Evolutionary conservation across 257 asterid genomes (phyloP).

Genomic region (Salvia rosmarinus): DNA sequence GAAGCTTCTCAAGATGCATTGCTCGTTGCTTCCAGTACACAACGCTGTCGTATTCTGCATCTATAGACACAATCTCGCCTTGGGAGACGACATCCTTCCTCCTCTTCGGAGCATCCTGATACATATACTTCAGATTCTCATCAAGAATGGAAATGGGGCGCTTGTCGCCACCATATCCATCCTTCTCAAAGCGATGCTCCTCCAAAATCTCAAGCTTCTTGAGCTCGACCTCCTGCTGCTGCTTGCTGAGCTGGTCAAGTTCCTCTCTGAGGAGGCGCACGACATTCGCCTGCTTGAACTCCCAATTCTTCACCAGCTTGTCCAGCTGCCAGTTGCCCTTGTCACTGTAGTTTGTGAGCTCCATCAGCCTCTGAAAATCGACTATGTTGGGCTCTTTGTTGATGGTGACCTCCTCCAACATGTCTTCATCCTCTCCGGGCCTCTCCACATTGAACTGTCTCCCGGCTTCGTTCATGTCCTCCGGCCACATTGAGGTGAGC

Average conservation of each 20-base stretch:
- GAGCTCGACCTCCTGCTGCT: constrained; percentile 81
- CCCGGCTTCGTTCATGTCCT: constrained; percentile 83
- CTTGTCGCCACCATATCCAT: constrained; percentile 74
- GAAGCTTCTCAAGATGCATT: constrained; percentile 65
- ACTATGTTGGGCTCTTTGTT: constrained; percentile 71
- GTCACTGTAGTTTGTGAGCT: constrained; percentile 77
- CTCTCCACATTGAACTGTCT: constrained; percentile 78
- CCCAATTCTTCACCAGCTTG: constrained; percentile 83
- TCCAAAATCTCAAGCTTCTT: constrained; percentile 87
- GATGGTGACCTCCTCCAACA: constrained; percentile 76
- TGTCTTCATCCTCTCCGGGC: constrained; percentile 82
- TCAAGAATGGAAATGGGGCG: constrained; percentile 81
- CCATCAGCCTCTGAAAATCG: constrained; percentile 72
- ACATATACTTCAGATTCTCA: constrained; percentile 61
- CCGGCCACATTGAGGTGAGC: constrained; percentile 99
- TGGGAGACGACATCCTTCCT: constrained; percentile 51
- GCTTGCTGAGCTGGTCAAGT: constrained; percentile 80
- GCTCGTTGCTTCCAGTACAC: constrained; percentile 74
- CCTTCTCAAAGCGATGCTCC: constrained; percentile 78
- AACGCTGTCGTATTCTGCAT: constrained; percentile 67
- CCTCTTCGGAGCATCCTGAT: constrained; percentile 60
- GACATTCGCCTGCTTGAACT: constrained; percentile 74
- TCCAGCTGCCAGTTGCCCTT: constrained; percentile 82
- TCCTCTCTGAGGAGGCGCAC: constrained; percentile 82
- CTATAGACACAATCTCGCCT: constrained; percentile 54